Evolutionary conservation across 2,329 filamentous ascomycete species (phyloP).

Genomic region (Ustulina deusta): DNA sequence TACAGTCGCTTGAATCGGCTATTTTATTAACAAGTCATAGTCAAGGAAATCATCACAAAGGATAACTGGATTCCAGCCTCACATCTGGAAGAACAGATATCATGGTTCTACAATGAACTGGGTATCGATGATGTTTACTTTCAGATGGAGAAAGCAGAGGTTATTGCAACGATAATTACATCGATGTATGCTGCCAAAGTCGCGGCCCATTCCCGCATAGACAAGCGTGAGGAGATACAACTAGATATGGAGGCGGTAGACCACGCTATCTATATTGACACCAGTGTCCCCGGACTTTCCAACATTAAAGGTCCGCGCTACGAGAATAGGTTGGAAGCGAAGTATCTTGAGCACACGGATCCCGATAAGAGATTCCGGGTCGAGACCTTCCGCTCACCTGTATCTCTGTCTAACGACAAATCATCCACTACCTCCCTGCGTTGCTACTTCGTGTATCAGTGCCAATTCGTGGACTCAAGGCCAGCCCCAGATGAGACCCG

Average conservation of each 20-base stretch:
- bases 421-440: slow-evolving; percentile 84
- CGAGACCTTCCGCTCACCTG: slow-evolving; percentile 95
- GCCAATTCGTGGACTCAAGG: slow-evolving; percentile 83
- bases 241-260: slow-evolving; percentile 95
- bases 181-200: slow-evolving; percentile 98
- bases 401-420: slow-evolving; percentile 75
- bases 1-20: background rate
- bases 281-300: slow-evolving; percentile 87
- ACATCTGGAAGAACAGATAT: slow-evolving; percentile 85
- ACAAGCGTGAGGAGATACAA: slow-evolving; percentile 93
- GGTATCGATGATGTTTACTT: slow-evolving; percentile 99
- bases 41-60: slow-evolving; percentile 82
- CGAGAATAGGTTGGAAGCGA: slow-evolving; percentile 91
- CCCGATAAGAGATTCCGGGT: slow-evolving; percentile 85
- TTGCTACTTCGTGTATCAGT: slow-evolving; percentile 99
- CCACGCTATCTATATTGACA: slow-evolving; percentile 98
- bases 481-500: slow-evolving; percentile 84
- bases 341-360: slow-evolving; percentile 88
- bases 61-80: slow-evolving; percentile 87
- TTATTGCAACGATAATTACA: slow-evolving; percentile 93
- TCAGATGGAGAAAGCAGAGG: slow-evolving; percentile 85
- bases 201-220: slow-evolving; percentile 90
- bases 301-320: slow-evolving; percentile 85
- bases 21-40: slow-evolving; percentile 57
- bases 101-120: slow-evolving; percentile 97